Conservation (phyloP, 257 asterid genomes). For the Ligustrum vulgare region DNA sequence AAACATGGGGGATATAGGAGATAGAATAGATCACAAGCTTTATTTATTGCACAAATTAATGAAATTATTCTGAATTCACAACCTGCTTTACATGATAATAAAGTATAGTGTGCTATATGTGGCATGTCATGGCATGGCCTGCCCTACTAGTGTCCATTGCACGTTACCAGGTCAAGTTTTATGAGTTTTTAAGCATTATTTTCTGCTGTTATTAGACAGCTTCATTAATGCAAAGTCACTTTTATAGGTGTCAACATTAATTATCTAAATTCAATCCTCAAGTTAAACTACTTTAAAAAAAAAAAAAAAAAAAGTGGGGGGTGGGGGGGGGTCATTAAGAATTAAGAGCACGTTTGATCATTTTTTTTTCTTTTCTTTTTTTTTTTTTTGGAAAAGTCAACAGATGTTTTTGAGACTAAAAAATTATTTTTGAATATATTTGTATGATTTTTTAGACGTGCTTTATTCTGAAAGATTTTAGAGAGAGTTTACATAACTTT, state of each 20-base stretch:
- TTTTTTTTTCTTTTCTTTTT: too few relatives aligned
- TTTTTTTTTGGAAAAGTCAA: too few relatives aligned
- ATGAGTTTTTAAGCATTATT: neutral
- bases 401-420: too few relatives aligned
- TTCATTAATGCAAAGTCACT: neutral
- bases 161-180: neutral
- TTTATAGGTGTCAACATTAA: neutral
- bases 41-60: neutral
- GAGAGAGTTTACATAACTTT: too few relatives aligned
- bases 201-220: neutral
- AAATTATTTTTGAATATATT: too few relatives aligned
- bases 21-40: neutral
- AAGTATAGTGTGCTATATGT: neutral
- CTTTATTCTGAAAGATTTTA: too few relatives aligned
- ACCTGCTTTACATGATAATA: conserved; percentile 18
- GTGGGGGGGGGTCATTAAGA: too few relatives aligned
- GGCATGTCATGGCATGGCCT: neutral
- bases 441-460: too few relatives aligned
- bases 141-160: neutral
- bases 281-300: too few relatives aligned
- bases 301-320: too few relatives aligned
- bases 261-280: neutral
- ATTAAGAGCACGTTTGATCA: too few relatives aligned
- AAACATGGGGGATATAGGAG: neutral
- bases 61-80: too few relatives aligned